Conservation (phyloP, 208 protist species). For the Trypanosoma rangeli region DNA sequence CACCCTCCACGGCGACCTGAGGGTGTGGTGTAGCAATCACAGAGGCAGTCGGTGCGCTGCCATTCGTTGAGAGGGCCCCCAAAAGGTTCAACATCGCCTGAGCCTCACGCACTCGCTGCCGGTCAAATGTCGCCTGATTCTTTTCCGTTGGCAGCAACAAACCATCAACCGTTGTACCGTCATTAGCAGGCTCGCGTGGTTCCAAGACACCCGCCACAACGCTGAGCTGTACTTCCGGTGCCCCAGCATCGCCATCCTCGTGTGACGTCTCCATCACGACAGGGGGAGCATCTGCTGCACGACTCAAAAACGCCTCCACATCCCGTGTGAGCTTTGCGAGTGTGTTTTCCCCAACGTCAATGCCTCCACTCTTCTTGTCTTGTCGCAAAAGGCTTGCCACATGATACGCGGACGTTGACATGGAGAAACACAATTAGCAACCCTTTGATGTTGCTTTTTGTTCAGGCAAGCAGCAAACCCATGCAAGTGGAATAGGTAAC, state of each 20-base stretch:
- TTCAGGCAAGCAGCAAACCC: background rate
- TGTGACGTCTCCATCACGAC: conserved; percentile 53
- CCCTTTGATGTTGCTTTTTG: background rate
- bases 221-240: conserved; percentile 59
- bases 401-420: conserved; percentile 31
- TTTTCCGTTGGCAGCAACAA: conserved; percentile 65
- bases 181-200: conserved; percentile 17
- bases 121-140: conserved; percentile 49
- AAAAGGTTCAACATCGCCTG: conserved; percentile 77
- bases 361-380: background rate
- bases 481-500: background rate
- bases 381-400: conserved; percentile 31
- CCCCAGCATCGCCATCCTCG: background rate
- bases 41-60: background rate
- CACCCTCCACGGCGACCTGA: background rate
- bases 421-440: conserved; percentile 9
- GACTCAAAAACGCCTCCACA: conserved; percentile 59
- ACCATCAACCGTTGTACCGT: conserved; percentile 29
- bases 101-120: conserved; percentile 54
- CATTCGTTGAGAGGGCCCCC: conserved; percentile 39
- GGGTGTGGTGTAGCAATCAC: background rate
- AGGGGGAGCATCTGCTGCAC: conserved; percentile 42
- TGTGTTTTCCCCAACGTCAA: conserved; percentile 25
- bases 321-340: conserved; percentile 42
- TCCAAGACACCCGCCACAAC: conserved; percentile 87